Evolutionary conservation across 176 grass and related monocot genomes (phyloP).

Genomic region (Cenchrus fungigraminus): DNA sequence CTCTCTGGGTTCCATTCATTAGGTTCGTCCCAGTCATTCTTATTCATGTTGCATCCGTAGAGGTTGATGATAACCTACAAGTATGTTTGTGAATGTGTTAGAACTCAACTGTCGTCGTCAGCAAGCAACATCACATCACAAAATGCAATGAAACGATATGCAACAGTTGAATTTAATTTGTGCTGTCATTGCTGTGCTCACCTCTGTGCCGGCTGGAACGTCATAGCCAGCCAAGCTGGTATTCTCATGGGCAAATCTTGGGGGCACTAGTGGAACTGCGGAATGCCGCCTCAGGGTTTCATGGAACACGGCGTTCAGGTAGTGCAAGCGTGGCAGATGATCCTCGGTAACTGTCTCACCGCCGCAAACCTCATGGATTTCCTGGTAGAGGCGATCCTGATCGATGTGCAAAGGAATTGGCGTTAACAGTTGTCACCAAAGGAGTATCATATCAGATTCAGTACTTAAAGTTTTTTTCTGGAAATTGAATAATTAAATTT

Average conservation of each 20-base stretch:
- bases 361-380: slow-evolving; percentile 65
- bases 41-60: slow-evolving; percentile 48
- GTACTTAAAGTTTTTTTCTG: slow-evolving; percentile 36
- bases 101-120: too few species aligned
- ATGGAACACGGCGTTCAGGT: slow-evolving; percentile 77
- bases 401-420: slow-evolving; percentile 17
- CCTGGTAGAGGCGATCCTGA: slow-evolving; percentile 68
- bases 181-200: slow-evolving; percentile 27
- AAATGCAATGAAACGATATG: background rate
- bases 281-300: slow-evolving; percentile 68
- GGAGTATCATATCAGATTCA: background rate
- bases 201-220: slow-evolving; percentile 60
- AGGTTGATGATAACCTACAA: slow-evolving; percentile 74
- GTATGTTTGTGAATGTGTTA: background rate
- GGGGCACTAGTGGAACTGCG: slow-evolving; percentile 63
- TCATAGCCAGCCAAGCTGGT: slow-evolving; percentile 66
- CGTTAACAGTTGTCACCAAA: background rate
- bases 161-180: background rate
- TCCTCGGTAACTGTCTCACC: slow-evolving; percentile 58
- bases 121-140: background rate
- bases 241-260: slow-evolving; percentile 76
- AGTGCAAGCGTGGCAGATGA: slow-evolving; percentile 52
- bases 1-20: too few species aligned
- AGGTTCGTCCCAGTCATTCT: too few species aligned
- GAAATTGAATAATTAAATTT: background rate